Conservation (phyloP, 768 basidiomycete genomes). For the Pisolithus tinctorius region DNA sequence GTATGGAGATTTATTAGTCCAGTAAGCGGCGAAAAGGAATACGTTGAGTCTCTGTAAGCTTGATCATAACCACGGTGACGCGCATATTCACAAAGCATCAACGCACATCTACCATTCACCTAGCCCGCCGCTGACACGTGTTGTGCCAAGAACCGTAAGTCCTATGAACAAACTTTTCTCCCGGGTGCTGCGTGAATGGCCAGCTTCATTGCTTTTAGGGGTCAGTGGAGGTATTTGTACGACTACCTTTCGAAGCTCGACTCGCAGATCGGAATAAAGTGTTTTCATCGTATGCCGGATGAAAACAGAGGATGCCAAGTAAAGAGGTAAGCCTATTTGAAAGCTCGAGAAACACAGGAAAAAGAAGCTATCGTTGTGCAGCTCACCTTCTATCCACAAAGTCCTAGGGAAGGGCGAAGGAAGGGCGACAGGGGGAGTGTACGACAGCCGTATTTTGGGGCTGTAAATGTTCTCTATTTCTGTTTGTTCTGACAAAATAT, state of each 20-base stretch:
- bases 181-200: slow-evolving; percentile 22
- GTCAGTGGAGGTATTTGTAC: slow-evolving; percentile 17
- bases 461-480: slow-evolving; percentile 52
- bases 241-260: slow-evolving; percentile 46
- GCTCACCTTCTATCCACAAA: slow-evolving; percentile 62
- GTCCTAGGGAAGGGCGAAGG: slow-evolving; percentile 67
- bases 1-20: slow-evolving; percentile 60
- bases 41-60: slow-evolving; percentile 54
- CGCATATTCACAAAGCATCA: not conserved
- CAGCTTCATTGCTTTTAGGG: not conserved
- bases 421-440: slow-evolving; percentile 61
- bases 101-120: slow-evolving; percentile 74
- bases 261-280: slow-evolving; percentile 57
- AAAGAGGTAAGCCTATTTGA: slow-evolving; percentile 57
- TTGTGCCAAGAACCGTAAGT: slow-evolving; percentile 48
- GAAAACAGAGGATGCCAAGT: slow-evolving; percentile 63
- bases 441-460: slow-evolving; percentile 51
- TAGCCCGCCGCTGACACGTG: slow-evolving; percentile 53
- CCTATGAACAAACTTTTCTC: slow-evolving; percentile 56
- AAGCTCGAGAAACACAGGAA: slow-evolving; percentile 1
- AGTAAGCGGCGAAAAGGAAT: slow-evolving; percentile 60
- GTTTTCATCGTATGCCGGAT: slow-evolving; percentile 71
- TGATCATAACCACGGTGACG: not conserved
- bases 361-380: not conserved
- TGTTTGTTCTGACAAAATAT: slow-evolving; percentile 21